A percentile compares a stretch with the other conserved stretches of the same genome.
phyloP scores from a whole-genome alignment of 2,329 filamentous ascomycete genomes.

The Fusarium odoratissimum region DNA sequence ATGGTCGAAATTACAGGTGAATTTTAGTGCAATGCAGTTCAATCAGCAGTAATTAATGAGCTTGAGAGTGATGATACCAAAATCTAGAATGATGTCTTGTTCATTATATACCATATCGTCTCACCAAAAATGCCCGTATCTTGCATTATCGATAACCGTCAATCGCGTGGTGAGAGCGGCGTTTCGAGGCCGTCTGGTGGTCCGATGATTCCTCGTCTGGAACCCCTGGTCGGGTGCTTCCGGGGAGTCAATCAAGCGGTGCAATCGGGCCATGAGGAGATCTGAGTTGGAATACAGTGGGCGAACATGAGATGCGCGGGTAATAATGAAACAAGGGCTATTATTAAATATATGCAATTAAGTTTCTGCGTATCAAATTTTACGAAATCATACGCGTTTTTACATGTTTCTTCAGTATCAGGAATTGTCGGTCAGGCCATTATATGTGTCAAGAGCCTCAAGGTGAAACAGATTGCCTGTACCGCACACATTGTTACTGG shows the following conservation, averaged over 20 bases:
- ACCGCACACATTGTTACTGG: not conserved
- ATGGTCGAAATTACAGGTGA: not conserved
- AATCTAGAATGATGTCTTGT: not conserved
- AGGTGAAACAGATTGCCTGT: not conserved
- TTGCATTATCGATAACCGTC: conserved; percentile 6
- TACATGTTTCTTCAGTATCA: not conserved
- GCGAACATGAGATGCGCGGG: not conserved
- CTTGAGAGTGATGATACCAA: not conserved
- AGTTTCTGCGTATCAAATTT: not conserved
- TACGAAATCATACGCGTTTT: not conserved
- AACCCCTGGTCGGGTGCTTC: conserved; percentile 30
- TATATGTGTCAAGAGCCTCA: not conserved
- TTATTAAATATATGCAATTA: not conserved
- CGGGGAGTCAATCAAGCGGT: conserved; percentile 17
- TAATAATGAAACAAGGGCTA: conserved; percentile 1
- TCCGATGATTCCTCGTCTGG: conserved; percentile 17
- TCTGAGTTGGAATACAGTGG: conserved; percentile 2
- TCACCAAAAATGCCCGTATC: not conserved
- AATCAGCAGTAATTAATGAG: not conserved
- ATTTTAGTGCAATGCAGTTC: not conserved
- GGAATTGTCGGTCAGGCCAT: not conserved
- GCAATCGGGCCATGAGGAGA: conserved; percentile 19
- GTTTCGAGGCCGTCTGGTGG: conserved; percentile 33
- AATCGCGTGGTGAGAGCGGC: conserved; percentile 25
- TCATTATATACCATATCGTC: conserved; percentile 16